A percentile compares a stretch with the other conserved stretches of the same genome.
Conservation (phyloP, 106 monocot species). For the Allium sativum region DNA sequence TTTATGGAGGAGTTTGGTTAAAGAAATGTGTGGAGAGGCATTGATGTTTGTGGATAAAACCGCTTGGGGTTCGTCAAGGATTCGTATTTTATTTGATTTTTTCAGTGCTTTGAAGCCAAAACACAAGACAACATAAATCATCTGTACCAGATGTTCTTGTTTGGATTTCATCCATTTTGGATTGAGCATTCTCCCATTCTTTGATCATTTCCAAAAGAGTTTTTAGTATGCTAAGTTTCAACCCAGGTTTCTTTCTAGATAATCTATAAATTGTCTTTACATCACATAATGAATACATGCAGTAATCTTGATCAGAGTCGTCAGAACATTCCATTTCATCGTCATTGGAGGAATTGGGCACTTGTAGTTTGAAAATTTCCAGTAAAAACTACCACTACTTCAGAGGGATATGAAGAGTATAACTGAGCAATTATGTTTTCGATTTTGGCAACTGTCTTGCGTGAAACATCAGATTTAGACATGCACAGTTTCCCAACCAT, state of each 20-base stretch:
- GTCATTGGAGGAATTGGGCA: constrained; percentile 12
- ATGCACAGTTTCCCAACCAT: too few relatives aligned
- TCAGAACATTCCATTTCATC: constrained; percentile 20
- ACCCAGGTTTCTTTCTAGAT: constrained; percentile 45
- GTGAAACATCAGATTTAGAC: constrained; percentile 35
- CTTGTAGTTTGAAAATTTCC: constrained; percentile 35
- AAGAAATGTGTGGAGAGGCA: constrained; percentile 29
- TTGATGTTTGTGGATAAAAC: constrained; percentile 15
- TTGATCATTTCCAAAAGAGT: constrained; percentile 56
- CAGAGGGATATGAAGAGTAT: constrained; percentile 54
- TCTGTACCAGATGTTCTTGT: constrained; percentile 9
- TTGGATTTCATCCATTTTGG: constrained; percentile 27
- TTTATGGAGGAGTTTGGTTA: constrained; percentile 43
- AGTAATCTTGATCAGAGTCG: constrained; percentile 9
- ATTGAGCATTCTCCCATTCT: constrained; percentile 15
- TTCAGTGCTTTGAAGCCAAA: constrained; percentile 52
- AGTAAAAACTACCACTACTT: constrained; percentile 56
- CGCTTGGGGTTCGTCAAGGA: constrained; percentile 17
- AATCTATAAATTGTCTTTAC: constrained; percentile 47
- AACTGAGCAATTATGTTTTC: constrained; percentile 36
- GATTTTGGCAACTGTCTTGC: constrained; percentile 36
- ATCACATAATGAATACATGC: constrained; percentile 12
- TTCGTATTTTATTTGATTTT: constrained; percentile 26
- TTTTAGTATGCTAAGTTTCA: constrained; percentile 56
- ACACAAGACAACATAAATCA: constrained; percentile 45